phyloP scores from a whole-genome alignment of 345 rosid species.

The Brassica juncea region DNA sequence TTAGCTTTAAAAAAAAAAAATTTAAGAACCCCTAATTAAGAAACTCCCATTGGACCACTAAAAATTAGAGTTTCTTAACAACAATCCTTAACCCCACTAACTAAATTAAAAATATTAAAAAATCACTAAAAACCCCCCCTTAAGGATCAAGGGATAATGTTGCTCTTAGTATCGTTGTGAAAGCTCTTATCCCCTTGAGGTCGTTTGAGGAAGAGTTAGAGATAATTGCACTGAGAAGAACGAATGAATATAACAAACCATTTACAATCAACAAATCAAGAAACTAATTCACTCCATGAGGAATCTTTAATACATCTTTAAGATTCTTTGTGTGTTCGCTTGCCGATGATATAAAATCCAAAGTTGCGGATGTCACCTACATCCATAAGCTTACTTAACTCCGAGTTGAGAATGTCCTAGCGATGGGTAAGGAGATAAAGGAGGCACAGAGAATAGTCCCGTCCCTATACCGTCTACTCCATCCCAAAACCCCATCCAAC shows the following conservation, averaged over 20 bases:
- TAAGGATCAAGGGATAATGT: too few species aligned
- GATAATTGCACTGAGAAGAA: slow-evolving; percentile 3
- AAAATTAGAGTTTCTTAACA: too few species aligned
- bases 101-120: too few species aligned
- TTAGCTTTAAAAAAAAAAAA: too few species aligned
- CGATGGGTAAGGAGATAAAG: slow-evolving; percentile 61
- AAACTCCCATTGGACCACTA: too few species aligned
- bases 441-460: slow-evolving; percentile 68
- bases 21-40: too few species aligned
- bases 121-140: too few species aligned
- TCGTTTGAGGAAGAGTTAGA: background rate
- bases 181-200: background rate
- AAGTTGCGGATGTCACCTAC: background rate
- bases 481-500: slow-evolving; percentile 86
- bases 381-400: slow-evolving; percentile 37
- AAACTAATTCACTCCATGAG: slow-evolving; percentile 7
- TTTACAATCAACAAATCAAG: slow-evolving; percentile 21
- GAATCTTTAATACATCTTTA: background rate
- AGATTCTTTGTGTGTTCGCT: slow-evolving; percentile 1
- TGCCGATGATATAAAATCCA: slow-evolving; percentile 2
- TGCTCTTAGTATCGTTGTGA: background rate
- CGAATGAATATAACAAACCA: slow-evolving; percentile 15
- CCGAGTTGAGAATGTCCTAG: slow-evolving; percentile 46
- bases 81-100: too few species aligned
- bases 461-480: slow-evolving; percentile 49